A percentile compares a stretch with the other conserved stretches of the same genome.
These are phyloP conservation scores for Sordariomycetes sp. DNA, from an alignment of 2,329 filamentous ascomycete genomes.

Conservation along the genomic window DNA sequence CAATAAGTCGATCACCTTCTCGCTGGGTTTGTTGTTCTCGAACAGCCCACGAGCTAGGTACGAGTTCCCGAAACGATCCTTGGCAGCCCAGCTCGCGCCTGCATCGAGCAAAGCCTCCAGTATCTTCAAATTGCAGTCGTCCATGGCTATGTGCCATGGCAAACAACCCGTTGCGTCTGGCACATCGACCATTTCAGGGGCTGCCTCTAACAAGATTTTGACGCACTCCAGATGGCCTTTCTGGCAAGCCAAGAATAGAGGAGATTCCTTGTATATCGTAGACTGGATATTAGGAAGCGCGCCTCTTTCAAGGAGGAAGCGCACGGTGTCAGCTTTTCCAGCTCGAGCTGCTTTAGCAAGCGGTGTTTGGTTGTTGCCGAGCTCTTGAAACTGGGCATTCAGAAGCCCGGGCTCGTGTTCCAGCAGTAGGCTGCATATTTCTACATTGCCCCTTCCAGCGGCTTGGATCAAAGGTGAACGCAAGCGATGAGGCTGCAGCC, in stretches of 20 bases:
- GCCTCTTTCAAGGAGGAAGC: constrained; percentile 11
- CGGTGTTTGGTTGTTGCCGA: constrained; percentile 8
- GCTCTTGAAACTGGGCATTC: constrained; percentile 7
- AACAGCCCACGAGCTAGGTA: too few relatives aligned
- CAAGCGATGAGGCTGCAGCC: constrained; percentile 1
- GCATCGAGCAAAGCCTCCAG: constrained; percentile 10
- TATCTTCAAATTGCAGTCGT: constrained; percentile 5
- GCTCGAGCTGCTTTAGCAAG: constrained; percentile 8
- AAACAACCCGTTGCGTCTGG: constrained; percentile 5
- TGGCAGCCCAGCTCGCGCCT: constrained; percentile 12
- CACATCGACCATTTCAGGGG: constrained; percentile 10
- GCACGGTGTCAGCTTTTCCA: constrained; percentile 6
- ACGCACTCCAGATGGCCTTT: constrained; percentile 7
- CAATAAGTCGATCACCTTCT: constrained; percentile 7
- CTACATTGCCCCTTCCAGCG: constrained; percentile 6
- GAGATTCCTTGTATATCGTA: constrained; percentile 8
- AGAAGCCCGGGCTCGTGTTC: constrained; percentile 11
- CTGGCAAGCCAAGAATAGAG: constrained; percentile 10
- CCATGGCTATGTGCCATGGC: constrained; percentile 10
- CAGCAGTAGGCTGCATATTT: constrained; percentile 9
- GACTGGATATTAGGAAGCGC: constrained; percentile 7
- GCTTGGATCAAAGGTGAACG: constrained; percentile 10
- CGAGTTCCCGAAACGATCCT: constrained; percentile 5
- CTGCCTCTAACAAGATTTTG: constrained; percentile 9
- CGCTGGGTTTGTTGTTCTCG: too few relatives aligned